Conservation (phyloP, 495 filamentous ascomycete genomes). For the Aspergillus leporis region DNA sequence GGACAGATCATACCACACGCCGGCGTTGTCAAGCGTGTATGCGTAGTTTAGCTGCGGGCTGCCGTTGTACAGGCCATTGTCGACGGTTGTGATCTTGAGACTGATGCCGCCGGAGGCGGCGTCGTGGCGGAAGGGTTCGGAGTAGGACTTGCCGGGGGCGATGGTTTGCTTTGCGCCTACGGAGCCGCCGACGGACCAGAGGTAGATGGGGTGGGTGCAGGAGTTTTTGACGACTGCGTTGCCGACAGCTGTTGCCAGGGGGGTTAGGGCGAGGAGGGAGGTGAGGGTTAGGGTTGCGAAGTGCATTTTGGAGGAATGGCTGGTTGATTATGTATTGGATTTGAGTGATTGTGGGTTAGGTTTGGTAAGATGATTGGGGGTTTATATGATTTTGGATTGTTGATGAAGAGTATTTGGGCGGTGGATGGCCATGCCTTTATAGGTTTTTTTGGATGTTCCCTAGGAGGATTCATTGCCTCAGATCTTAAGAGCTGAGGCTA, state of each 20-base stretch:
- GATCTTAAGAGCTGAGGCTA: background rate
- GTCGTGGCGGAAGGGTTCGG: conserved; percentile 46
- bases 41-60: conserved; percentile 54
- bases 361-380: conserved; percentile 2
- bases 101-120: conserved; percentile 53
- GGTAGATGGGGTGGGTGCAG: conserved; percentile 47
- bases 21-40: conserved; percentile 50
- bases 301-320: conserved; percentile 26
- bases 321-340: conserved; percentile 2
- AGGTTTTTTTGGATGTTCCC: conserved; percentile 5
- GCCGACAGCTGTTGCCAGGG: conserved; percentile 46
- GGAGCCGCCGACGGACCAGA: conserved; percentile 57
- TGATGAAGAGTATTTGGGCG: conserved; percentile 3
- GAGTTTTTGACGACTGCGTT: conserved; percentile 54
- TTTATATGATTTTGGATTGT: conserved; percentile 1
- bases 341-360: conserved; percentile 8
- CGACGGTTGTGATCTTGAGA: conserved; percentile 52
- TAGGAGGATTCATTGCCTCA: too few species aligned
- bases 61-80: conserved; percentile 55
- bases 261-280: conserved; percentile 26
- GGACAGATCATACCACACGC: conserved; percentile 58
- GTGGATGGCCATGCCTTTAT: conserved; percentile 6
- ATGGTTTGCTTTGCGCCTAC: conserved; percentile 44
- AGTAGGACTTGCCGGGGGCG: conserved; percentile 35
- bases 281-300: conserved; percentile 31